A percentile compares a stretch with the other conserved stretches of the same genome.
These are phyloP conservation scores for Colletotrichum agaves DNA, from an alignment of 2,329 filamentous ascomycete species.

Conservation along the genomic window DNA sequence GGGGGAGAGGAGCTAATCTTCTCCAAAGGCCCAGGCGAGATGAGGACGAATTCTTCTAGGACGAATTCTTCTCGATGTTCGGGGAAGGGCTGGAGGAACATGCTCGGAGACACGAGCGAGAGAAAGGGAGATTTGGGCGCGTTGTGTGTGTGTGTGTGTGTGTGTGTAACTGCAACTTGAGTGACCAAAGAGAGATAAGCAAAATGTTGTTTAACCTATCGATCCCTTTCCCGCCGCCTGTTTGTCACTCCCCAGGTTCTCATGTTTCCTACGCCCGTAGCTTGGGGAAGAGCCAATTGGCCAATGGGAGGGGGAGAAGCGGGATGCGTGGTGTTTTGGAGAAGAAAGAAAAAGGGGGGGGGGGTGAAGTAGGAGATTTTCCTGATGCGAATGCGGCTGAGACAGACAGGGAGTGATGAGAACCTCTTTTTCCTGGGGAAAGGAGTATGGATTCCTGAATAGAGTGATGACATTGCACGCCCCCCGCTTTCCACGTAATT, in stretches of 20 bases:
- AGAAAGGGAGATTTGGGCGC: not conserved
- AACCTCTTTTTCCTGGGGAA: no score
- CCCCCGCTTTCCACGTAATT: no score
- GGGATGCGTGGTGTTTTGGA: not conserved
- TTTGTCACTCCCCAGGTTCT: not conserved
- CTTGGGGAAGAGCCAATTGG: not conserved
- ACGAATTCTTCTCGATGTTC: not conserved
- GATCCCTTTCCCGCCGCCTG: not conserved
- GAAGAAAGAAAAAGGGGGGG: no score
- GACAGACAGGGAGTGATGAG: not conserved
- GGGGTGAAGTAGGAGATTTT: not conserved
- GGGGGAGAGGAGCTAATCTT: no score
- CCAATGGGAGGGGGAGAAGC: not conserved
- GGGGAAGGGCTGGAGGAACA: constrained; percentile 5
- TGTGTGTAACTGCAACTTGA: not conserved
- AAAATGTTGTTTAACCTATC: not conserved
- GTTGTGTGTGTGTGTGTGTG: not conserved
- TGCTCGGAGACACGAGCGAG: constrained; percentile 10
- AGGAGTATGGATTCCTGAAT: no score
- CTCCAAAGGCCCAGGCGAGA: no score
- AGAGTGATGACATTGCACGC: no score
- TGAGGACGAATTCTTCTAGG: no score
- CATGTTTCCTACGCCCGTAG: not conserved
- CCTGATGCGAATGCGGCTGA: constrained; percentile 2
- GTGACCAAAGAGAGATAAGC: not conserved